Percentiles rank a stretch among this genome's conserved stretches.
Evolutionary conservation across 2,329 filamentous ascomycete species (phyloP).

Genomic region (Metarhizium sp.): DNA sequence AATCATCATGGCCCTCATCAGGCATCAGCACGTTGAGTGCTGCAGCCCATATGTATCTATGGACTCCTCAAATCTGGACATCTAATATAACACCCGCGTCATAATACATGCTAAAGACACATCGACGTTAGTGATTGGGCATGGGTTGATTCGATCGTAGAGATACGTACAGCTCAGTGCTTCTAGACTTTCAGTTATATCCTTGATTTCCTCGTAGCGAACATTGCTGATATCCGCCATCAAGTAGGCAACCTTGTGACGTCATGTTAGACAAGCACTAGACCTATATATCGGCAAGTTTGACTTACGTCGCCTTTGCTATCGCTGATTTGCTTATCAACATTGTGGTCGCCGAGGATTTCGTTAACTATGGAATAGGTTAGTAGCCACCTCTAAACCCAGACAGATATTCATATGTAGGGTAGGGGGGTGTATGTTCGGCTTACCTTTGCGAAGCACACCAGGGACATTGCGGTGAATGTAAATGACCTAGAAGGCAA

Average conservation of each 20-base stretch:
- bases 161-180: slow-evolving; percentile 60
- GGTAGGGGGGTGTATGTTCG: neutral
- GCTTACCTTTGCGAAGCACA: slow-evolving; percentile 70
- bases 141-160: neutral
- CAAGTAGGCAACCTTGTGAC: slow-evolving; percentile 66
- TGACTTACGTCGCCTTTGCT: slow-evolving; percentile 71
- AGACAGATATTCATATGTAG: neutral
- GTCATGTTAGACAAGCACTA: neutral
- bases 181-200: slow-evolving; percentile 76
- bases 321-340: slow-evolving; percentile 98
- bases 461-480: slow-evolving; percentile 96
- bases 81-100: slow-evolving; percentile 37
- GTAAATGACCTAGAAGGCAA: slow-evolving; percentile 62
- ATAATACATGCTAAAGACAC: slow-evolving; percentile 30
- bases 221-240: slow-evolving; percentile 97
- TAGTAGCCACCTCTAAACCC: neutral
- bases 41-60: neutral
- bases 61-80: neutral
- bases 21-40: slow-evolving; percentile 3
- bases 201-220: slow-evolving; percentile 69
- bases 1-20: neutral
- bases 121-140: neutral
- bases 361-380: slow-evolving; percentile 61
- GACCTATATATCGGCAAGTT: neutral
- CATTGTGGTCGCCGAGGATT: slow-evolving; percentile 89